Evolutionary conservation across 2,329 filamentous ascomycete species (phyloP), one percentile per base, ranked within the genome.

Genomic region (Calonectria montana): DNA sequence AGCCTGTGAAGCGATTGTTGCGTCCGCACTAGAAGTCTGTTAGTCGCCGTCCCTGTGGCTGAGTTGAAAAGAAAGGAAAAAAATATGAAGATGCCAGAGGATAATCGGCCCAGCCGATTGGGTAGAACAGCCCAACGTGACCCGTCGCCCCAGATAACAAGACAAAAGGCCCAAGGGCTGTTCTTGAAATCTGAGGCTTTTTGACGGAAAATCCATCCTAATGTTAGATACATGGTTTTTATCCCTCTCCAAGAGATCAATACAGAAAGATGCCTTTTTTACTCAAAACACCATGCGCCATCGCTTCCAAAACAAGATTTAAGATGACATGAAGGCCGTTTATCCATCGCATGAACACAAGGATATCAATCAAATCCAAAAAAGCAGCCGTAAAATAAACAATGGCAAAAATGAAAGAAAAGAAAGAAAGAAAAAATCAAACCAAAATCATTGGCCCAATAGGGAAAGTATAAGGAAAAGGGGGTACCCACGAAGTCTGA

Each of bases 1-100:
- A 31, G 97, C 96, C 84, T 98, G 91, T 64, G 95, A 93, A 41
- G 90, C 91, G 78, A 98, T 98, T 23, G 92, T 94, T n/a, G 96
- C 96, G 82, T 99, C 97, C 84, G 95, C 94, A 75, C 95, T 98
- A 78, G 61, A 57, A 67, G 3, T 18, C 53, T 27, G 74, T 79
- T 73, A 80, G 76, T 67, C 27, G 27, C n/a, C 50, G 48, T 27
- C 39, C 3, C 62, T 41, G 21, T 43, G 25, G 12, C 29, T 23
- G 23, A 29, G 12, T n/a, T n/a, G n/a, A 16, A 15, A 25, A 13
- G n/a, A 25, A 55, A 27, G 31, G 23, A 39, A 48, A 9, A 3
- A 57, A 69, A 27, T 55, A n/a, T 16, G 27, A 47, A 41, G 12
- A 21, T 31, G 23, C 13, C 29, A 21, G 55, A 13, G 31, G 50